Evolutionary conservation across 805 yeast genomes (phyloP).

Genomic region (Wickerhamiella azymoides): DNA sequence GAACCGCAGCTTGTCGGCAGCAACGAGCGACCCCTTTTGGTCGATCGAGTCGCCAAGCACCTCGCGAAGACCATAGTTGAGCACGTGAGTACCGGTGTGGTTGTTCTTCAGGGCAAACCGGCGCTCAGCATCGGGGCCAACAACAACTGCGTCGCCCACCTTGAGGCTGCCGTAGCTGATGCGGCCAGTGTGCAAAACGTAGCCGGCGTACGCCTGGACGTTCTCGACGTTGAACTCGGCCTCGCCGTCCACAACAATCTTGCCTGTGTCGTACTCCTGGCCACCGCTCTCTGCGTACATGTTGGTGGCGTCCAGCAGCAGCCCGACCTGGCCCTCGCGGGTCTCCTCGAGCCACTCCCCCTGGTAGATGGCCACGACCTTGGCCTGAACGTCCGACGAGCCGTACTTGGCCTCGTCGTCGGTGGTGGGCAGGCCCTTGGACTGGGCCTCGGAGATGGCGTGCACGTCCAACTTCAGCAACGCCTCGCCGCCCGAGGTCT

Average conservation of each 20-base stretch:
- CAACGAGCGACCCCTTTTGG: conserved; percentile 93
- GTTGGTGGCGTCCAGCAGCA: conserved; percentile 77
- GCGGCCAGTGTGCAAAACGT: conserved; percentile 86
- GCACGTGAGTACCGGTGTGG: conserved; percentile 95
- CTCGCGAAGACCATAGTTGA: conserved; percentile 76
- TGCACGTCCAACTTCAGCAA: conserved; percentile 83
- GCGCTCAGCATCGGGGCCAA: conserved; percentile 80
- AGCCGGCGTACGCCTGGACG: conserved; percentile 88
- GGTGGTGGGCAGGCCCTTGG: conserved; percentile 55
- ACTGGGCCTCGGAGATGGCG: conserved; percentile 57
- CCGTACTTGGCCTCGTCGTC: conserved; percentile 66
- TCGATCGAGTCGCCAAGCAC: conserved; percentile 80
- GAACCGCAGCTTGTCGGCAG: conserved; percentile 88
- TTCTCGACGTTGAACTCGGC: conserved; percentile 83
- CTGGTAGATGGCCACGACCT: conserved; percentile 59
- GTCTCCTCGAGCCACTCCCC: conserved; percentile 35
- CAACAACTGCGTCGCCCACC: conserved; percentile 60
- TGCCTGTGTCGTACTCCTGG: conserved; percentile 93
- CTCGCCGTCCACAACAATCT: conserved; percentile 71
- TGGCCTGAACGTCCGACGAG: conserved; percentile 51
- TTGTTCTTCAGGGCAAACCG: conserved; percentile 95
- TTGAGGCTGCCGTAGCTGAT: conserved; percentile 61
- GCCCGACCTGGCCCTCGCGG: conserved; percentile 41
- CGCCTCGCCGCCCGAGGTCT: conserved; percentile 42
- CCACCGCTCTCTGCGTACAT: conserved; percentile 99